Base-by-base conservation (phyloP, 2,329 filamentous ascomycete species). In the Cryphonectria naterciae region DNA sequence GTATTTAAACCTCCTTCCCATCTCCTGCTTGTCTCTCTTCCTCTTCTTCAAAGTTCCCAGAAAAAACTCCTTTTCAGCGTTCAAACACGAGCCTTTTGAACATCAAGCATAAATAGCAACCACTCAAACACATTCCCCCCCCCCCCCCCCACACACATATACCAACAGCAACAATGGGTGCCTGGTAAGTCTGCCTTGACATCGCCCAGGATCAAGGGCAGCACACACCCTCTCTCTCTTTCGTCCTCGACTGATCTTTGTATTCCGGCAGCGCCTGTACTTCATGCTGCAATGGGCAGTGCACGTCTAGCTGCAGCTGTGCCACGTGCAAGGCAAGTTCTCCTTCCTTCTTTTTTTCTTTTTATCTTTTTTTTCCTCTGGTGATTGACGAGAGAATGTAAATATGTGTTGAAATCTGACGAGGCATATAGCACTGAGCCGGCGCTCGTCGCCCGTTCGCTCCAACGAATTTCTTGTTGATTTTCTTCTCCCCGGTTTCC, bases 251-350 rank as follows among this genome's bases (percentile, higher is more conserved):
- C 70, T 70, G 46, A 72, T 62, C 54, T 66, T 66, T 46, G 28
- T 17, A 15, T 5, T n/a, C 22, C 15, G 19, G 52, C 63, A 71
- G 72, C 64, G 25, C 68, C 52, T 73, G 70, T 65, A 70, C 60
- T 65, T 43, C 39, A n/a, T 73, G 72, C 72, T 73, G 69, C 70
- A 72, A 68, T 62, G 68, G 62, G 54, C 54, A 67, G 19, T 73
- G 69, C 58, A 49, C 60, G 43, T 66, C 63, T 5, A 52, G 52
- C 68, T 73, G 72, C 62, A 62, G 28, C 43, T 73, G 72, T 61
- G 25, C 67, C 67, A 62, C 68, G 25, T 73, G 72, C 70, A 71
- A 71, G 69, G 72, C 70, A 43, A 67, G 62, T 69, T 19, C 19
- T 39, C 25, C 56, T 17, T 19, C 8, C 35, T 7, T 11, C 35